phyloP scores from a whole-genome alignment of 495 filamentous ascomycete species.

The Thermochaetoides thermophila region DNA sequence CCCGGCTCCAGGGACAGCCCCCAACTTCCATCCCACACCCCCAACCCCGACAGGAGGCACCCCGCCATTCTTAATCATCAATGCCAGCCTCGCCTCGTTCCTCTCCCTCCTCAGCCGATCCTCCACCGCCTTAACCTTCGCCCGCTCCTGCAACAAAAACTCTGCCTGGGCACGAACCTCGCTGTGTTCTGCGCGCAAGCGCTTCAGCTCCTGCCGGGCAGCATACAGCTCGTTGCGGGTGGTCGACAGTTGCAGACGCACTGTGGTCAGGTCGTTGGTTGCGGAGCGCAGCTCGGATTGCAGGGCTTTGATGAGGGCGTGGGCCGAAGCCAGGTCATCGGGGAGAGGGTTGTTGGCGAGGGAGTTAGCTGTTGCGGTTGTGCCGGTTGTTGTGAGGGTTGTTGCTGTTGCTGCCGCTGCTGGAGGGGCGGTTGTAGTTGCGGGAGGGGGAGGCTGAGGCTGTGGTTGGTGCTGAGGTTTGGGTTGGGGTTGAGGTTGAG shows the following conservation, averaged over 20 bases:
- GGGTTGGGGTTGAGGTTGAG: not conserved
- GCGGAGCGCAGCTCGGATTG: slow-evolving; percentile 4
- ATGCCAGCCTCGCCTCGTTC: slow-evolving; percentile 10
- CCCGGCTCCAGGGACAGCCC: not conserved
- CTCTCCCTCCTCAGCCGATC: slow-evolving; percentile 13
- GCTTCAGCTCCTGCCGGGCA: slow-evolving; percentile 12
- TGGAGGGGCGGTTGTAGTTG: slow-evolving; percentile 1
- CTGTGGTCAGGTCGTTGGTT: slow-evolving; percentile 10
- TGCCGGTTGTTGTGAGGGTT: not conserved
- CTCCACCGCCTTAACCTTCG: slow-evolving; percentile 4
- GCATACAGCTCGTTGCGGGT: slow-evolving; percentile 18
- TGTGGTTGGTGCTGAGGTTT: not conserved
- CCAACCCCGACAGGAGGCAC: not conserved
- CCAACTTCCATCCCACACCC: not conserved
- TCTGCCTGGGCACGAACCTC: slow-evolving; percentile 10
- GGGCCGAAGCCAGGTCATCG: not conserved
- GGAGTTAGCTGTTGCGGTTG: not conserved
- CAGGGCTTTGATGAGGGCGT: slow-evolving; percentile 1
- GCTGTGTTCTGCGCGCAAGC: slow-evolving; percentile 14
- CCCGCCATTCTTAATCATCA: not conserved
- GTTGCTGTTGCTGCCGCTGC: not conserved
- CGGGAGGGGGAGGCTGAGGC: no score
- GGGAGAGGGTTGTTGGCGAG: not conserved
- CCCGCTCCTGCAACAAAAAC: slow-evolving; percentile 7
- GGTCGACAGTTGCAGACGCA: slow-evolving; percentile 9